These are phyloP conservation scores for Ustilago cynodontis DNA, from an alignment of 1,284 basidiomycete genomes.

Conservation along the genomic window DNA sequence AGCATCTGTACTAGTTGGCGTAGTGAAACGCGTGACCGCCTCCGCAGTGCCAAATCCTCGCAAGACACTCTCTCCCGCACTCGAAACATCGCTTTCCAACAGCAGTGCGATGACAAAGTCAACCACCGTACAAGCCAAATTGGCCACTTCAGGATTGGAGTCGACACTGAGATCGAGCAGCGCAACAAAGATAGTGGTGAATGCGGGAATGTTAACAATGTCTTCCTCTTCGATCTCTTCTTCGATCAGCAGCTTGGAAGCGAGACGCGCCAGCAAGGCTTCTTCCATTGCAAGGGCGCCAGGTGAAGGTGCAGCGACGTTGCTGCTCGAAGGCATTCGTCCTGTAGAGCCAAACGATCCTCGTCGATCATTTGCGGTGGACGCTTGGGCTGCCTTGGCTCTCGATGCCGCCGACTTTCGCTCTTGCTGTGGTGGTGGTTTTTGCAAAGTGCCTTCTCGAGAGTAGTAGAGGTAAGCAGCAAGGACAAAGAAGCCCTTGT, in stretches of 20 bases:
- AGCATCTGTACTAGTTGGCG: constrained; percentile 64
- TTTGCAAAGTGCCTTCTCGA: constrained; percentile 71
- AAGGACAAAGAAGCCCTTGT: constrained; percentile 93
- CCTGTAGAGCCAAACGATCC: constrained; percentile 20
- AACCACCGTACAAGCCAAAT: constrained; percentile 87
- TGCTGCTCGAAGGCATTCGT: constrained; percentile 18
- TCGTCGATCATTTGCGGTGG: constrained; percentile 10
- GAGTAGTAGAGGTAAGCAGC: constrained; percentile 95
- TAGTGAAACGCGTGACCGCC: constrained; percentile 47
- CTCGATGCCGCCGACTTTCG: constrained; percentile 16
- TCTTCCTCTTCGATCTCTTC: constrained; percentile 81
- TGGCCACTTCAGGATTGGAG: constrained; percentile 90
- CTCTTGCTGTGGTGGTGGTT: constrained; percentile 21
- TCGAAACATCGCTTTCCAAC: constrained; percentile 85
- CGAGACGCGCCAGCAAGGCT: constrained; percentile 78
- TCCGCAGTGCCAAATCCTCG: constrained; percentile 39
- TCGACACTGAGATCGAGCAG: constrained; percentile 92
- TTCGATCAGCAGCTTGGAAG: constrained; percentile 77
- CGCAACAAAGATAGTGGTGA: constrained; percentile 91
- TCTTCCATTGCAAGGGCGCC: constrained; percentile 70
- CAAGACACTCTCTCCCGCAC: constrained; percentile 42
- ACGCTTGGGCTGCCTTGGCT: constrained; percentile 24
- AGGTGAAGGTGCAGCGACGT: constrained; percentile 18
- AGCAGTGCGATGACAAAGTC: constrained; percentile 93
- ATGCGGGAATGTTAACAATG: constrained; percentile 82